Conservation (phyloP, 1,284 basidiomycete genomes). For the Leccinum griseonigrum region DNA sequence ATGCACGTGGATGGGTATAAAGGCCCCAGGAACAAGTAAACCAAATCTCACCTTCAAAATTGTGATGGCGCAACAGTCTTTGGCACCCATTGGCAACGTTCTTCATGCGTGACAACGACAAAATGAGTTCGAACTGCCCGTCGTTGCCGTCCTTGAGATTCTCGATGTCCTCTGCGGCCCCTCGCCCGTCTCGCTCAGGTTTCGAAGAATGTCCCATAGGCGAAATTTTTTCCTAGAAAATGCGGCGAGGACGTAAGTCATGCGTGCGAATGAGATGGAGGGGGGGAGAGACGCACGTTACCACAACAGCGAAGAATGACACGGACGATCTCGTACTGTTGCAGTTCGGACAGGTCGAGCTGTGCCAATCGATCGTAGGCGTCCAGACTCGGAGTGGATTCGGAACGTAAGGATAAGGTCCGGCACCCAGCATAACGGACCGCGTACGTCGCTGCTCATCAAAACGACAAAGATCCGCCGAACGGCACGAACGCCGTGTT, state of each 20-base stretch:
- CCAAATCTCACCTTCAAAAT: slow-evolving; percentile 72
- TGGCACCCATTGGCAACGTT: slow-evolving; percentile 81
- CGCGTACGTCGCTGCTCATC: slow-evolving; percentile 87
- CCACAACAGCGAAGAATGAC: slow-evolving; percentile 93
- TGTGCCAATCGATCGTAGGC: slow-evolving; percentile 86
- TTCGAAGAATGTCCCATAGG: slow-evolving; percentile 95
- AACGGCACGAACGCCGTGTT: slow-evolving; percentile 74
- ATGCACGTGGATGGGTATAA: too few species aligned
- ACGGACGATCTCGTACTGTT: slow-evolving; percentile 92
- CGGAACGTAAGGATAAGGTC: background rate
- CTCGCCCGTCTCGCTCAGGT: slow-evolving; percentile 81
- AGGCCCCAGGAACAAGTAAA: background rate
- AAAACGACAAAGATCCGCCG: slow-evolving; percentile 90
- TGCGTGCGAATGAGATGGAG: slow-evolving; percentile 1
- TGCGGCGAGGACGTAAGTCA: background rate
- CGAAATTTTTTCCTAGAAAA: slow-evolving; percentile 86
- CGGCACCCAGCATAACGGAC: background rate
- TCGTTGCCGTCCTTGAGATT: slow-evolving; percentile 49
- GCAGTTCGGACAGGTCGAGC: slow-evolving; percentile 83
- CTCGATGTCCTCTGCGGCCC: slow-evolving; percentile 77
- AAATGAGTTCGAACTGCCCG: slow-evolving; percentile 45
- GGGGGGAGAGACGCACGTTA: slow-evolving; percentile 50
- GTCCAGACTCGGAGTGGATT: slow-evolving; percentile 58
- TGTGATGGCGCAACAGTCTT: slow-evolving; percentile 66
- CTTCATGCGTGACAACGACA: slow-evolving; percentile 56